Conservation (phyloP, 2,329 filamentous ascomycete species). For the Penicillium sp. region DNA sequence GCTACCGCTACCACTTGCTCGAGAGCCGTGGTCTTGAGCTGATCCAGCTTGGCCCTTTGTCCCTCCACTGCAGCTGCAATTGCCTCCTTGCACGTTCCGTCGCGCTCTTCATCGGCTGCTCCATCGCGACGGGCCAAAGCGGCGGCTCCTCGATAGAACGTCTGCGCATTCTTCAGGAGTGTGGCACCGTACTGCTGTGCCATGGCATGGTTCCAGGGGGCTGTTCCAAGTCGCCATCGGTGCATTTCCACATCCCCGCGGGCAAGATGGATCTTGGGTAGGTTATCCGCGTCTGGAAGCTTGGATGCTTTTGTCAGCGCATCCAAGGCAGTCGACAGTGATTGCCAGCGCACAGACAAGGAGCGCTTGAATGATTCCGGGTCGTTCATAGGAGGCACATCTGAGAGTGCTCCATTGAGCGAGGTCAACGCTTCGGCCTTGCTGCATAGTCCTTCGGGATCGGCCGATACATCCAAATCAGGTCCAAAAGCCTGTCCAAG, state of each 20-base stretch:
- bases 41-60: constrained; percentile 38
- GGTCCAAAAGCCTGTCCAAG: constrained; percentile 41
- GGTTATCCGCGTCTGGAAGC: constrained; percentile 47
- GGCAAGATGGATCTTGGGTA: constrained; percentile 51
- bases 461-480: constrained; percentile 39
- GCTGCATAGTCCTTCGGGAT: constrained; percentile 50
- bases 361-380: constrained; percentile 29
- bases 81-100: constrained; percentile 47
- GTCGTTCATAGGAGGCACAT: constrained; percentile 28
- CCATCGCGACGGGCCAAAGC: constrained; percentile 41
- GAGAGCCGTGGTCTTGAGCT: constrained; percentile 31
- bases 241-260: constrained; percentile 55
- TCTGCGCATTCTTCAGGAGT: constrained; percentile 54
- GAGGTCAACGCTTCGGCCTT: constrained; percentile 55
- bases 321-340: constrained; percentile 49
- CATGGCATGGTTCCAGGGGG: constrained; percentile 42
- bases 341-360: constrained; percentile 48
- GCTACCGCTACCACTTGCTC: constrained; percentile 43
- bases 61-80: constrained; percentile 46
- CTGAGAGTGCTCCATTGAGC: constrained; percentile 48
- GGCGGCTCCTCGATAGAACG: constrained; percentile 54
- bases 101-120: constrained; percentile 40
- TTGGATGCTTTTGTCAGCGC: constrained; percentile 50
- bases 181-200: constrained; percentile 45
- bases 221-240: constrained; percentile 49